Percentiles rank a stretch among this genome's conserved stretches.
Conservation (phyloP, 2,329 filamentous ascomycete species). For the Colletotrichum zoysiae region DNA sequence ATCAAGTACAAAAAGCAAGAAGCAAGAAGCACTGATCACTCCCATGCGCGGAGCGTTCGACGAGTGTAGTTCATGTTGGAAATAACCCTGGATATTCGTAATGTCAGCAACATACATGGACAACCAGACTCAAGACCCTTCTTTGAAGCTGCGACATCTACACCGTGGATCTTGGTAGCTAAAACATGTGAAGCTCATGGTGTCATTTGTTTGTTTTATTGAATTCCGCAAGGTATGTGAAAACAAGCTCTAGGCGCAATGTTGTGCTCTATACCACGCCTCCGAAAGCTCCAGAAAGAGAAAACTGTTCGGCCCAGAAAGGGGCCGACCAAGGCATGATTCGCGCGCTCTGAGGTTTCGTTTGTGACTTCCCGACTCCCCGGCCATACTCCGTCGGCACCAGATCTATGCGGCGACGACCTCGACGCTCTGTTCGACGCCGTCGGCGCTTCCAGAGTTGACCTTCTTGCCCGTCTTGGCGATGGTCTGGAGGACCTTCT, state of each 20-base stretch:
- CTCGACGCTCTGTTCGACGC: conserved; percentile 66
- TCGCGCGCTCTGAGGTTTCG: background rate
- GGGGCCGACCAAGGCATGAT: background rate
- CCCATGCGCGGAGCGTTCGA: background rate
- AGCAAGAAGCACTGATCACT: background rate
- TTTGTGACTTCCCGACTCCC: background rate
- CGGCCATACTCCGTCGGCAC: conserved; percentile 47
- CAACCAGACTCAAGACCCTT: background rate
- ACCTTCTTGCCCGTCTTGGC: conserved; percentile 96
- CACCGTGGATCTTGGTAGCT: background rate
- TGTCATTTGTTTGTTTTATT: background rate
- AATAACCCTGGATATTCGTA: background rate
- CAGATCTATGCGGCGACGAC: conserved; percentile 46
- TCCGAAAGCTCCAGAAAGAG: background rate
- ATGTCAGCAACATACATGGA: background rate
- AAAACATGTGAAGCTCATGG: background rate
- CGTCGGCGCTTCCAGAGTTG: conserved; percentile 80
- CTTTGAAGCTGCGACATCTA: background rate
- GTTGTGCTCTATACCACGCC: background rate
- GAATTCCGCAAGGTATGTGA: background rate
- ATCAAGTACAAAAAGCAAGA: background rate
- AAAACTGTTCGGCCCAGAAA: background rate
- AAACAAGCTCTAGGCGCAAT: background rate
- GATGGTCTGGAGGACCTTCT: conserved; percentile 87
- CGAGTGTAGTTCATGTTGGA: background rate